phyloP scores from a whole-genome alignment of 208 protist species.

The Crithidia thermophila region DNA sequence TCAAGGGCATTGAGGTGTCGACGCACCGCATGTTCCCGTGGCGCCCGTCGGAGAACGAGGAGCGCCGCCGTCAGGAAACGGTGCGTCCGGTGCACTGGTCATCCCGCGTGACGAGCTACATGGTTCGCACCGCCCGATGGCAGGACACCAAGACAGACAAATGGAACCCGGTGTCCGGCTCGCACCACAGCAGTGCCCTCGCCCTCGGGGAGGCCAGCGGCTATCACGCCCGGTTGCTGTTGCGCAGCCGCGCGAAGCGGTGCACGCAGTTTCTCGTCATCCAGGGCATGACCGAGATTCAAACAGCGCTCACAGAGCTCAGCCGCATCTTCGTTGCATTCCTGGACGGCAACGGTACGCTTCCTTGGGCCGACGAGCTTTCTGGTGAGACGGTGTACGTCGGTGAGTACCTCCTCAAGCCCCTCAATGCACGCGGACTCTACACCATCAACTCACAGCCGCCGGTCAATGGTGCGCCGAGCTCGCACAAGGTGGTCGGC shows the following conservation, averaged over 20 bases:
- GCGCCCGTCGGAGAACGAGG: slow-evolving; percentile 51
- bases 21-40: slow-evolving; percentile 59
- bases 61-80: slow-evolving; percentile 59
- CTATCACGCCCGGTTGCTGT: slow-evolving; percentile 58
- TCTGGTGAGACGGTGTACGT: slow-evolving; percentile 67
- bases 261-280: slow-evolving; percentile 47
- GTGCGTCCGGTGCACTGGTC: slow-evolving; percentile 94
- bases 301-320: slow-evolving; percentile 36
- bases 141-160: slow-evolving; percentile 89
- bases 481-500: slow-evolving; percentile 65
- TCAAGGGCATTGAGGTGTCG: slow-evolving; percentile 55
- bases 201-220: slow-evolving; percentile 73
- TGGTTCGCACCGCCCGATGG: slow-evolving; percentile 80
- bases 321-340: slow-evolving; percentile 47
- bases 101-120: slow-evolving; percentile 87
- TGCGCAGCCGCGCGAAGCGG: slow-evolving; percentile 39
- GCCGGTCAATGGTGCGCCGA: slow-evolving; percentile 81
- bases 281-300: slow-evolving; percentile 30
- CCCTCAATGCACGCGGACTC: slow-evolving; percentile 85
- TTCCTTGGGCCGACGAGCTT: slow-evolving; percentile 81
- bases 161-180: slow-evolving; percentile 71
- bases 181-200: slow-evolving; percentile 69
- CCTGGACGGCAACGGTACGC: slow-evolving; percentile 44
- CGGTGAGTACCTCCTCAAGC: slow-evolving; percentile 56
- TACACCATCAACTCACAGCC: slow-evolving; percentile 96